Conservation (phyloP, 139 green algal species). For the Chlamydomonas sphaeroides region DNA sequence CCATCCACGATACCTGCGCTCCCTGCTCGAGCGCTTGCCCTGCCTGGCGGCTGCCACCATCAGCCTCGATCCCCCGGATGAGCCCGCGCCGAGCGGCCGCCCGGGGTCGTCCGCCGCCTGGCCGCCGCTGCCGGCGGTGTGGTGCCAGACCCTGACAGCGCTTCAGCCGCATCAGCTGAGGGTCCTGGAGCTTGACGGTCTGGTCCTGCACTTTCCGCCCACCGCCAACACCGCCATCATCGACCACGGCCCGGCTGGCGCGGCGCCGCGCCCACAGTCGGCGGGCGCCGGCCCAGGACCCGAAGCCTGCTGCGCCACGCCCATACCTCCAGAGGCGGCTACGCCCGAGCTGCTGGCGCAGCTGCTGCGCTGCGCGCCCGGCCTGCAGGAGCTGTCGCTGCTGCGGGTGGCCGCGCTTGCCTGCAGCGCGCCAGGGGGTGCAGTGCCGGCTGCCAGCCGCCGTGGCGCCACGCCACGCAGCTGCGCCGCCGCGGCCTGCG, state of each 20-base stretch:
- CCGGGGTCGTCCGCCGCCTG: background rate
- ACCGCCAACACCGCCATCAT: too few species aligned
- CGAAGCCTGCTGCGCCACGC: too few species aligned
- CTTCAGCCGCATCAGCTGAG: slow-evolving; percentile 12
- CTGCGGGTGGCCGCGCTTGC: background rate
- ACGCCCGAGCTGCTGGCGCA: background rate
- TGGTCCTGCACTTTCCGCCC: background rate
- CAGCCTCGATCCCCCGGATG: background rate
- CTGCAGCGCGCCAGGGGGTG: too few species aligned
- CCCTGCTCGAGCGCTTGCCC: background rate
- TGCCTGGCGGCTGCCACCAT: background rate
- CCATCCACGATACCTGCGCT: background rate
- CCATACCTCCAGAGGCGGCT: background rate
- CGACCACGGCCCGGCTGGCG: background rate
- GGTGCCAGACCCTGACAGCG: too few species aligned
- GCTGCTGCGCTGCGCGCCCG: background rate
- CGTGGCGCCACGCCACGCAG: too few species aligned
- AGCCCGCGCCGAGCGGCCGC: too few species aligned
- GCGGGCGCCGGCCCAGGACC: too few species aligned
- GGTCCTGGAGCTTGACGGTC: slow-evolving; percentile 12
- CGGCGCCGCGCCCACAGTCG: too few species aligned
- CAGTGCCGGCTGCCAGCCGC: too few species aligned
- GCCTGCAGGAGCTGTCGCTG: slow-evolving; percentile 15
- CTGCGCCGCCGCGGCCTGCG: too few species aligned
- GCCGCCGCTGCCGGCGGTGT: too few species aligned